Base-by-base conservation (phyloP, 192 early-diverging fungal genomes). In the Umbelopsis sp. region DNA sequence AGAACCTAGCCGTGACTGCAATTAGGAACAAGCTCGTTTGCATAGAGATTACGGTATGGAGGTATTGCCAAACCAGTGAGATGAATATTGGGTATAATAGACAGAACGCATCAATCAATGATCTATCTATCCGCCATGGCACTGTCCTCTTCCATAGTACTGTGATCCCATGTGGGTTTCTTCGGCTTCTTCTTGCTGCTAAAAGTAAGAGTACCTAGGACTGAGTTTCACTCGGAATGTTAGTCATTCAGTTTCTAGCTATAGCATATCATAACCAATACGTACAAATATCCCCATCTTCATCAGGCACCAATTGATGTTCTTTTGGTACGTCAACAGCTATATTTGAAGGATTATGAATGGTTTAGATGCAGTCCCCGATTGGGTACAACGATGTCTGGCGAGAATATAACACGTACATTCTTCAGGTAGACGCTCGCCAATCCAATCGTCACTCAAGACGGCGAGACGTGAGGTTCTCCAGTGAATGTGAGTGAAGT, bases 211-310 rank as follows among this genome's bases (percentile, higher is more conserved):
- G 56, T 34, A n/a, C 56, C 56, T 14, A 34, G 56, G 26, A 62
- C 56, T 62, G 56, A 49, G 16, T 17, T 49, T n/a, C 0, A 21
- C 4, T 7, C 1, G 4, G 5, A 17, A 9, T 9, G n/a, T 49
- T 49, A 49, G 47, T 49, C 5, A 20, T 5, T 17, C 4, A 1
- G 11, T 49, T 17, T 17, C n/a, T 21, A 49, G 4, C 47, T 4
- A 7, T 21, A 3, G 16, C 16, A 11, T 41, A 41, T 49, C 20
- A n/a, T 17, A 17, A 17, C 3, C 20, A 62, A 29, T n/a, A 32
- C 56, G 17, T 62, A 62, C 56, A 62, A 34, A 62, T 62, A 62
- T 62, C 56, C 16, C 56, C 56, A 62, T 62, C 56, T 62, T 62
- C 56, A 32, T 62, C 56, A 0, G 56, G 56, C 34, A 36, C 56